These are phyloP conservation scores for Penicillium malachiteum DNA, from an alignment of 495 filamentous ascomycete genomes.

Conservation along the genomic window DNA sequence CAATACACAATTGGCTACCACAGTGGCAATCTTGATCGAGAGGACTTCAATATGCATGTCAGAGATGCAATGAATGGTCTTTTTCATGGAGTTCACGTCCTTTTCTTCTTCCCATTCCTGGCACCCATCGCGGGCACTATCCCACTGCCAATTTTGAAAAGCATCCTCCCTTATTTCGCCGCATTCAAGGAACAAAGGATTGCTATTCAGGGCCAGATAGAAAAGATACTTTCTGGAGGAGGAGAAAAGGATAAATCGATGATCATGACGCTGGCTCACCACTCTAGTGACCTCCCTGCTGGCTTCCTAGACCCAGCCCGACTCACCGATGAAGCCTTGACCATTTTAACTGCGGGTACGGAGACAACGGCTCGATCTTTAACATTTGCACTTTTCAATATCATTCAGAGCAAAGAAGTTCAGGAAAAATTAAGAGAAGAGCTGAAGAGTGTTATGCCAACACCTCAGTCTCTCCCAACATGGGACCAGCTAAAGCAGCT, in stretches of 20 bases:
- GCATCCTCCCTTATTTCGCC: slow-evolving; percentile 8
- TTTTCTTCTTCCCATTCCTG: slow-evolving; percentile 15
- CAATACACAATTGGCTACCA: slow-evolving; percentile 25
- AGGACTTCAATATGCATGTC: slow-evolving; percentile 22
- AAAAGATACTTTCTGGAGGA: slow-evolving; percentile 5
- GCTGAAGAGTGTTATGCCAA: slow-evolving; percentile 31
- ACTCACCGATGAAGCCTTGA: slow-evolving; percentile 39
- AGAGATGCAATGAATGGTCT: slow-evolving; percentile 25
- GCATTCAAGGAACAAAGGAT: slow-evolving; percentile 17
- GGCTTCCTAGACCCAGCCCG: slow-evolving; percentile 18
- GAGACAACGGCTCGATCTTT: slow-evolving; percentile 38
- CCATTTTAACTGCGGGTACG: slow-evolving; percentile 41
- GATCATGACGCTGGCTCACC: neutral
- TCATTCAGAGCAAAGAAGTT: slow-evolving; percentile 10
- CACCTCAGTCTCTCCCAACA: slow-evolving; percentile 20
- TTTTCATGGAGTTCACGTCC: slow-evolving; percentile 13
- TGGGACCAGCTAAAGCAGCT: slow-evolving; percentile 49
- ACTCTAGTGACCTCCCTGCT: slow-evolving; percentile 9
- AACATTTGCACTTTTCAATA: slow-evolving; percentile 14
- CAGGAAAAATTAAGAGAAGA: slow-evolving; percentile 28
- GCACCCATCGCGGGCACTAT: neutral
- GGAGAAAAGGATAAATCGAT: neutral
- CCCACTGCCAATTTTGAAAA: neutral
- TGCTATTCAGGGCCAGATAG: slow-evolving; percentile 4
- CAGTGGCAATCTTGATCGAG: slow-evolving; percentile 21